phyloP scores from a whole-genome alignment of 495 filamentous ascomycete genomes.

The Tuber microsphaerosporum region DNA sequence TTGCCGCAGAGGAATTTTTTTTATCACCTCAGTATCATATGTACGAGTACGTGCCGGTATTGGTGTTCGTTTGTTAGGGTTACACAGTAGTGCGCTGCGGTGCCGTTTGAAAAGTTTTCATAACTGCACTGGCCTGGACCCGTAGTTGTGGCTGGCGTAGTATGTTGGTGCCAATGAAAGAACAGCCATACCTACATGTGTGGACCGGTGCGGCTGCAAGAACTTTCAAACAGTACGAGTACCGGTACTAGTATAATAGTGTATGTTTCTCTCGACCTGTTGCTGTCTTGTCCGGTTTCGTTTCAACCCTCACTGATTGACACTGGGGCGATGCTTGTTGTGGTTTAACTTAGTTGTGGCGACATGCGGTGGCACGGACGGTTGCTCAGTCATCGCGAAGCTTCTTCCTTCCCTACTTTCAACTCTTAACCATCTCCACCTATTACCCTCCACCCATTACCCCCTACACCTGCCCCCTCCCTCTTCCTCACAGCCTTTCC shows the following conservation, averaged over 20 bases:
- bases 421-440: slow-evolving; percentile 15
- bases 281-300: not conserved
- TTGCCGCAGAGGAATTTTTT: not conserved
- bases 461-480: slow-evolving; percentile 16
- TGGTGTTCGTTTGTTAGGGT: too few relatives aligned
- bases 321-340: not conserved
- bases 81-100: too few relatives aligned
- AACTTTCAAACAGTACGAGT: not conserved
- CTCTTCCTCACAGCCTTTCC: slow-evolving; percentile 11
- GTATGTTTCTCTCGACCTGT: not conserved
- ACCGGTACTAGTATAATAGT: not conserved
- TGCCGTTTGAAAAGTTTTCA: too few relatives aligned
- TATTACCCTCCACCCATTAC: not conserved
- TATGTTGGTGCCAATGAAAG: not conserved
- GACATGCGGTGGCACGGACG: slow-evolving; percentile 20
- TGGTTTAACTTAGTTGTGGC: slow-evolving; percentile 16
- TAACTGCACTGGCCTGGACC: too few relatives aligned
- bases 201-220: not conserved
- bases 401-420: slow-evolving; percentile 31
- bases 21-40: not conserved
- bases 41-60: too few relatives aligned
- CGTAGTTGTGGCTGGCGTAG: not conserved
- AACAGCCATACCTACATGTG: not conserved
- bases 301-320: not conserved
- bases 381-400: slow-evolving; percentile 38